phyloP scores from a whole-genome alignment of 2,329 filamentous ascomycete species.

The Lecanicillium sp. region DNA sequence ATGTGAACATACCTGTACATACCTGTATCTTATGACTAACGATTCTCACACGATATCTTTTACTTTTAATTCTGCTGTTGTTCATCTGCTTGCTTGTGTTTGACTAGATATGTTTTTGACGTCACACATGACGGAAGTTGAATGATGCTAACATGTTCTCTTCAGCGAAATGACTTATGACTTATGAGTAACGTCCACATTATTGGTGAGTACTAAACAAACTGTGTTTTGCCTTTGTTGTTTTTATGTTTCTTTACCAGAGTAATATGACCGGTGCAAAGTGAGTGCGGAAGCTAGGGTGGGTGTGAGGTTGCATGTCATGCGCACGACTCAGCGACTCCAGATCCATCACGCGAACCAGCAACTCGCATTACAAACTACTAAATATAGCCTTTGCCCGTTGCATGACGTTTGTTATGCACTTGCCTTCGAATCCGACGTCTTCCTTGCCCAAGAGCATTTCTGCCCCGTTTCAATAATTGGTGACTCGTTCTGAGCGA shows the following conservation, averaged over 20 bases:
- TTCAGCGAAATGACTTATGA: background rate
- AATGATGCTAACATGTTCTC: constrained; percentile 2
- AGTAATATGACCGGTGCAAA: background rate
- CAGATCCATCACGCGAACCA: constrained; percentile 1
- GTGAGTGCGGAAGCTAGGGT: background rate
- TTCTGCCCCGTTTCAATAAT: too few relatives aligned
- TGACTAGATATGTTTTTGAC: background rate
- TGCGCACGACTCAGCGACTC: background rate
- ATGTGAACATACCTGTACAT: constrained; percentile 33
- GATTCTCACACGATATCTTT: constrained; percentile 16
- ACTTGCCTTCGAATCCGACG: background rate
- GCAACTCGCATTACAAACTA: background rate
- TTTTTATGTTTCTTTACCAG: background rate
- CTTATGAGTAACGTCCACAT: background rate
- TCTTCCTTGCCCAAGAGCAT: too few relatives aligned
- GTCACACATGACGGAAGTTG: background rate
- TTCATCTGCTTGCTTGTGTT: background rate
- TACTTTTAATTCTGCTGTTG: too few relatives aligned
- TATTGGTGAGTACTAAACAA: background rate
- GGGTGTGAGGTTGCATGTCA: background rate
- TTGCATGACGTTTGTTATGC: background rate
- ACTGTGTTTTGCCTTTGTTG: background rate
- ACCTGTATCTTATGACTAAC: constrained; percentile 33
- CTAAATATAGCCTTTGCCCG: background rate
- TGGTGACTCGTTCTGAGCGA: too few relatives aligned